Conservation (phyloP, 2,329 filamentous ascomycete species). For the Colletotrichum acutatum region DNA sequence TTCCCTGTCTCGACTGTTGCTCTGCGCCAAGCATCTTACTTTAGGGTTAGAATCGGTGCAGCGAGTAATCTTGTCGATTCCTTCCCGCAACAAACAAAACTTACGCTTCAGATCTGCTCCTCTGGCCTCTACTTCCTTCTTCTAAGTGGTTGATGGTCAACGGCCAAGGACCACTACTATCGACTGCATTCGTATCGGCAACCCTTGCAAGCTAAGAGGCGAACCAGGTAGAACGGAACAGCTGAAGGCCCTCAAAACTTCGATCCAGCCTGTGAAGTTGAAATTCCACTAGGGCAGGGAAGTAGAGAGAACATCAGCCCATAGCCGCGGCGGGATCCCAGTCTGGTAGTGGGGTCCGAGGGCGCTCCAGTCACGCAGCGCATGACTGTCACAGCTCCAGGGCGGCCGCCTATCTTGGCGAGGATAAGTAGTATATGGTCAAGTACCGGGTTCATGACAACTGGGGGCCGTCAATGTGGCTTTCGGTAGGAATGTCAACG, state of each 20-base stretch:
- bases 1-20: background rate
- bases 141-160: background rate
- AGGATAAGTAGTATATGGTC: background rate
- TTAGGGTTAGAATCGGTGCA: background rate
- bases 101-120: background rate
- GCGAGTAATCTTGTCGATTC: background rate
- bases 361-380: background rate
- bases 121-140: background rate
- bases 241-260: background rate
- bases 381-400: background rate
- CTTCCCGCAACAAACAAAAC: background rate
- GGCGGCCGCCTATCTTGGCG: background rate
- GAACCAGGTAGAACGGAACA: background rate
- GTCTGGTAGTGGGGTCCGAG: background rate
- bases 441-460: background rate
- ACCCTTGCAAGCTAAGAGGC: background rate
- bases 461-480: background rate
- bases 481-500: background rate
- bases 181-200: background rate
- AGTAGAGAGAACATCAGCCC: background rate
- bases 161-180: background rate
- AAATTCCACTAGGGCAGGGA: background rate
- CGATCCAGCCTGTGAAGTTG: background rate
- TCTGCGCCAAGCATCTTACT: background rate
- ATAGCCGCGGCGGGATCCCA: background rate